phyloP scores from a whole-genome alignment of 176 grass and related monocot genomes.

The Canna indica region DNA sequence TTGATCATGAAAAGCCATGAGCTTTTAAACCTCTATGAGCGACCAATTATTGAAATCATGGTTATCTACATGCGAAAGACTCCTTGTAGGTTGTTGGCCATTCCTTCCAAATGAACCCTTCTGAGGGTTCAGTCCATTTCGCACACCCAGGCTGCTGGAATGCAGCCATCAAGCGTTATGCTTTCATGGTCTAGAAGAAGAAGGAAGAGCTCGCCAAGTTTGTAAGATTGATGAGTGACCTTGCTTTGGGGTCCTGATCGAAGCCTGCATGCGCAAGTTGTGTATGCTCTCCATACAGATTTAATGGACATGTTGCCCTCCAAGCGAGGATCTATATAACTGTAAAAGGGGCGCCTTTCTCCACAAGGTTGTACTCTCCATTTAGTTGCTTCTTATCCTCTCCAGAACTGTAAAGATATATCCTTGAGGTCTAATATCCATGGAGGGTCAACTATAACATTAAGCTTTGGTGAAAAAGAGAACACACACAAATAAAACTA shows the following conservation, averaged over 20 bases:
- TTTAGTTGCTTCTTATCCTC: conserved; percentile 86
- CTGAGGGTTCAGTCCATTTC: background rate
- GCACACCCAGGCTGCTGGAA: background rate
- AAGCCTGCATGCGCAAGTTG: conserved; percentile 79
- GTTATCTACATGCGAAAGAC: background rate
- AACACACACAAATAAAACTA: too few species aligned
- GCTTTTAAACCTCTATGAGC: too few species aligned
- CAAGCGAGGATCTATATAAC: conserved; percentile 82
- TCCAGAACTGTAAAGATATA: conserved; percentile 80
- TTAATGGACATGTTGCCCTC: conserved; percentile 75
- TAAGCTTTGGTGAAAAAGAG: too few species aligned
- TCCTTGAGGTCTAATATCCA: conserved; percentile 46
- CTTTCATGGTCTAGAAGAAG: background rate
- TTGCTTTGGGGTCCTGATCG: conserved; percentile 51
- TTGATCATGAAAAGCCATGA: too few species aligned
- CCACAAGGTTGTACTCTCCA: conserved; percentile 71
- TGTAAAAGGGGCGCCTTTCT: conserved; percentile 66
- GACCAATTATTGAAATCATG: too few species aligned
- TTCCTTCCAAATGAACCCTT: background rate
- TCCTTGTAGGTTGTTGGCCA: background rate
- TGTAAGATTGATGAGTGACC: conserved; percentile 56
- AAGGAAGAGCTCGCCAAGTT: conserved; percentile 52
- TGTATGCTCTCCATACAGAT: conserved; percentile 67
- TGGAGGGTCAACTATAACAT: too few species aligned
- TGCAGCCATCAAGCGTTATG: background rate